Percentiles rank a stretch among this genome's conserved stretches.
Conservation (phyloP, 169 alveolate genomes). For the Plasmodium blacklocki region DNA sequence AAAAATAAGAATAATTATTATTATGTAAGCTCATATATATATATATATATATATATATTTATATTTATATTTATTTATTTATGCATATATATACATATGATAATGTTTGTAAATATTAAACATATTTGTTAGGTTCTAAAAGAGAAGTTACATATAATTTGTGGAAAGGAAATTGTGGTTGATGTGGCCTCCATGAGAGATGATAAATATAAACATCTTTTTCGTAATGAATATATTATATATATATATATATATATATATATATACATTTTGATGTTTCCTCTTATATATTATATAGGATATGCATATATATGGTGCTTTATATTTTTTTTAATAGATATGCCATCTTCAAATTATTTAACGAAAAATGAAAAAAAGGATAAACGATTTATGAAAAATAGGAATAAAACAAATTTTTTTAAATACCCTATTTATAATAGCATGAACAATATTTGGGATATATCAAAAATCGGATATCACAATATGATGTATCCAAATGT, state of each 20-base stretch:
- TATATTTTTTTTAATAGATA: conserved; percentile 7
- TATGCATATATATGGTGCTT: not conserved
- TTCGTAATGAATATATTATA: conserved; percentile 13
- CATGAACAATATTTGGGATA: conserved; percentile 28
- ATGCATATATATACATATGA: not conserved
- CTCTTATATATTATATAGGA: not conserved
- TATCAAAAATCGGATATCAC: conserved; percentile 20
- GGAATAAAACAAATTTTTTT: not conserved
- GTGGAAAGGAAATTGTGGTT: conserved; percentile 84
- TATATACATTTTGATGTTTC: not conserved
- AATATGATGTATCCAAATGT: conserved; percentile 29
- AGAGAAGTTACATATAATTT: conserved; percentile 78
- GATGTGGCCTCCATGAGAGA: conserved; percentile 83
- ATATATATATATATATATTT: not conserved
- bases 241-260: conserved; percentile 1
- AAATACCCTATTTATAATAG: conserved; percentile 34
- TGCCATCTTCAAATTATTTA: conserved; percentile 36
- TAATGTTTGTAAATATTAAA: not conserved
- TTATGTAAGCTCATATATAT: not conserved
- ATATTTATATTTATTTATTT: not conserved
- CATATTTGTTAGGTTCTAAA: conserved; percentile 74
- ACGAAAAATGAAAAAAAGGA: conserved; percentile 18
- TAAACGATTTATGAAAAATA: conserved; percentile 6
- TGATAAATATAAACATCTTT: conserved; percentile 24
- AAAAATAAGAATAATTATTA: not conserved